Conservation (phyloP, 2,329 filamentous ascomycete genomes). For the Ascochyta viciae-villosae region DNA sequence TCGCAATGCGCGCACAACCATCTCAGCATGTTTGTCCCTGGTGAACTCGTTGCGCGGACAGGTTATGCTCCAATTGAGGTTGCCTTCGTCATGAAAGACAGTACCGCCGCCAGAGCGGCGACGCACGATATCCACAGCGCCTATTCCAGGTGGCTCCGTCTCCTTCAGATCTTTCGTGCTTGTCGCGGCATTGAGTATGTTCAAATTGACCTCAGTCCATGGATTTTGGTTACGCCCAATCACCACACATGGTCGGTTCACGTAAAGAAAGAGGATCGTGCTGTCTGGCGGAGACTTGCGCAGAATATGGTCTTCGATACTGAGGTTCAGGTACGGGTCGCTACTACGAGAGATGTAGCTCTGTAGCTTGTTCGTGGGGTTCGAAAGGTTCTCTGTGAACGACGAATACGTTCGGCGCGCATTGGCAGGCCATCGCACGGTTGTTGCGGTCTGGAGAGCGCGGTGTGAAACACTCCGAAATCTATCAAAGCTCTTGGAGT, state of each 20-base stretch:
- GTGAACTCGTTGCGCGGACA: slow-evolving; percentile 79
- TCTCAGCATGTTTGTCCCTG: slow-evolving; percentile 85
- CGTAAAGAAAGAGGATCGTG: slow-evolving; percentile 84
- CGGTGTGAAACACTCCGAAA: not conserved
- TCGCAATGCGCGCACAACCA: slow-evolving; percentile 85
- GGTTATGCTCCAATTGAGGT: slow-evolving; percentile 94
- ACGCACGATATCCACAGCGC: slow-evolving; percentile 71
- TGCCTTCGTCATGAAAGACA: slow-evolving; percentile 92
- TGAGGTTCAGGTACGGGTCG: slow-evolving; percentile 88
- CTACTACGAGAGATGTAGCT: slow-evolving; percentile 60
- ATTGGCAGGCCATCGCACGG: not conserved
- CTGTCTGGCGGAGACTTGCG: slow-evolving; percentile 75
- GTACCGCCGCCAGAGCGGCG: slow-evolving; percentile 88
- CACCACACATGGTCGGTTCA: slow-evolving; percentile 85
- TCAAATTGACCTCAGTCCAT: slow-evolving; percentile 87
- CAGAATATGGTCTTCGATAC: slow-evolving; percentile 89
- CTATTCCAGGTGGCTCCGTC: slow-evolving; percentile 50
- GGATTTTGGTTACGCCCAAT: slow-evolving; percentile 98
- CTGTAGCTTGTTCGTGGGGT: slow-evolving; percentile 50
- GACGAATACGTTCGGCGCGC: slow-evolving; percentile 21
- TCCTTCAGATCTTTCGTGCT: slow-evolving; percentile 26
- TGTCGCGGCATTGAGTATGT: slow-evolving; percentile 59
- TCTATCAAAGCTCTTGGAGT: not conserved
- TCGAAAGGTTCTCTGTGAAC: slow-evolving; percentile 39
- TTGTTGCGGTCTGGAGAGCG: not conserved